A percentile compares a stretch with the other conserved stretches of the same genome.
Conservation (phyloP, 2,329 filamentous ascomycete species). For the Apiospora aurea region DNA sequence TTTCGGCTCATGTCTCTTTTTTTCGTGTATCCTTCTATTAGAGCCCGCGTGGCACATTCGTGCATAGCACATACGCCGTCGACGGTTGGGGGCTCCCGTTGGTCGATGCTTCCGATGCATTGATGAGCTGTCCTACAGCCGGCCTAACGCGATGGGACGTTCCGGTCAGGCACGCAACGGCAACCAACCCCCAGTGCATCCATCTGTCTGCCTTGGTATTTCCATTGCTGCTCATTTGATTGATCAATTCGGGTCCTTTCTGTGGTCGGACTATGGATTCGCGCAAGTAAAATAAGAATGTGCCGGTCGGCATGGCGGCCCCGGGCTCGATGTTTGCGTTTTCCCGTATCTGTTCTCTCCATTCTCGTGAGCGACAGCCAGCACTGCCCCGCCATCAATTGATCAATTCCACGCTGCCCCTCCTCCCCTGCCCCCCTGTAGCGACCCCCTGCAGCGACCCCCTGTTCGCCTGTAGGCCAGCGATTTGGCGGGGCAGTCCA, state of each 20-base stretch:
- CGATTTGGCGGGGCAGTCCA: slow-evolving; percentile 7
- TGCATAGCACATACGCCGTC: neutral
- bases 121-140: slow-evolving; percentile 9
- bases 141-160: neutral
- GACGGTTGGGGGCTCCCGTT: neutral
- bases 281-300: neutral
- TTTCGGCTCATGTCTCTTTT: neutral
- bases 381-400: slow-evolving; percentile 12
- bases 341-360: neutral
- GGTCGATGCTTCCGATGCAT: neutral
- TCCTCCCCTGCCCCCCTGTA: neutral
- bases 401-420: neutral
- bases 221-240: too few species aligned
- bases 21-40: neutral
- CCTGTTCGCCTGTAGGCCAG: neutral
- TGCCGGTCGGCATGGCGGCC: neutral
- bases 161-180: neutral
- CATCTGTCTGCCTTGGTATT: too few species aligned
- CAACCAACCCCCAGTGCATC: neutral
- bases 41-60: neutral
- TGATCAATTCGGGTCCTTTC: neutral
- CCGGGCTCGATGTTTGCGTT: neutral
- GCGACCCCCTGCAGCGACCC: neutral
- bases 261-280: neutral
- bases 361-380: neutral